These are phyloP conservation scores for Trifolium fragiferum DNA, from an alignment of 306 rosid genomes.

Conservation along the genomic window DNA sequence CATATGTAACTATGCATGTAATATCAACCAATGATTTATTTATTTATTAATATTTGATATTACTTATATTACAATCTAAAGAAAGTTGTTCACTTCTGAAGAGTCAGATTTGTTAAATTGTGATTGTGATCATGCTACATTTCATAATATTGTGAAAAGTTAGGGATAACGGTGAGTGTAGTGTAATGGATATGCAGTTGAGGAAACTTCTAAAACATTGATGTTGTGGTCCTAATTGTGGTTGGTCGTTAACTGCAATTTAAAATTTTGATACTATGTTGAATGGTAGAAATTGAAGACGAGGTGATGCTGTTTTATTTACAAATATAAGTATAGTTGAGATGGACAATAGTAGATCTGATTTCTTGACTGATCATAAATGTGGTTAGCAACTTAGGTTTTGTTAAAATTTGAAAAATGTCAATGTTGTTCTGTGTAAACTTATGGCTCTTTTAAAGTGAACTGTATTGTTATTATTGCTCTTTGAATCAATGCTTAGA, in stretches of 20 bases:
- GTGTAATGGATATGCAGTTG: not conserved
- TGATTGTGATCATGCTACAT: not conserved
- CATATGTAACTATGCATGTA: not conserved
- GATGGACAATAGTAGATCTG: not conserved
- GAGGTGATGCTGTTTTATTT: conserved; percentile 19
- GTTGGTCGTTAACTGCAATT: not conserved
- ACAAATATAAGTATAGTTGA: not conserved
- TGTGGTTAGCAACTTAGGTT: conserved; percentile 18
- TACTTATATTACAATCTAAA: not conserved
- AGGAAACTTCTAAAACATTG: not conserved
- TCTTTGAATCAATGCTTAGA: not conserved
- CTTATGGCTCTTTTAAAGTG: not conserved
- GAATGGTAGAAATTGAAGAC: conserved; percentile 20
- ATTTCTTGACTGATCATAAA: conserved; percentile 6
- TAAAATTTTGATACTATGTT: conserved; percentile 1
- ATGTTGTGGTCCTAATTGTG: not conserved
- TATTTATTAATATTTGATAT: not conserved
- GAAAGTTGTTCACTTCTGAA: not conserved
- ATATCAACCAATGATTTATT: not conserved
- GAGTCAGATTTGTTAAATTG: not conserved
- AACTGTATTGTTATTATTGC: not conserved
- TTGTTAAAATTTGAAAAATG: not conserved
- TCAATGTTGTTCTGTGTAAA: not conserved
- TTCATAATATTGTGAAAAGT: not conserved
- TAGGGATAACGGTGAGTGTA: not conserved